Evolutionary conservation across 2,329 filamentous ascomycete species (phyloP).

Genomic region (Calonectria crousiana): DNA sequence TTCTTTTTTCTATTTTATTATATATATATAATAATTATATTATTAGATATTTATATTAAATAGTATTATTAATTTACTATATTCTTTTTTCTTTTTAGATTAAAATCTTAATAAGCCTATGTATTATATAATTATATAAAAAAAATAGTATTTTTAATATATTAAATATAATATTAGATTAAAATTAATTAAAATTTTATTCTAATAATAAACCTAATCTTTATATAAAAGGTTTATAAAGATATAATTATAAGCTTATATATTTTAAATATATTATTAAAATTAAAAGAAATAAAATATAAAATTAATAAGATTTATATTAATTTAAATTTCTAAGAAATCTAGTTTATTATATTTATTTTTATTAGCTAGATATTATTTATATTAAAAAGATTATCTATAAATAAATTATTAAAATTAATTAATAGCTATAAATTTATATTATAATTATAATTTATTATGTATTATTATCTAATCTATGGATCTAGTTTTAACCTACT

Average conservation of each 20-base stretch:
- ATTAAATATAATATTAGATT: neutral
- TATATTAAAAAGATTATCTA: slow-evolving; percentile 6
- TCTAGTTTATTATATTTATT: neutral
- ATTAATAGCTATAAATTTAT: no score
- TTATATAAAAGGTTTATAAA: neutral
- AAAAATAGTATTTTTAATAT: neutral
- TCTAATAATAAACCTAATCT: slow-evolving; percentile 14
- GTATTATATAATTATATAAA: neutral
- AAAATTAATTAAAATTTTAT: neutral
- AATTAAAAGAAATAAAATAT: neutral
- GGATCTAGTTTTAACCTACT: neutral
- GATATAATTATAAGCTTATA: neutral
- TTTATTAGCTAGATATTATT: slow-evolving; percentile 1
- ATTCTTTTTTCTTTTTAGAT: neutral
- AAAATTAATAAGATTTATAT: neutral
- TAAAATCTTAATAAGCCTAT: neutral
- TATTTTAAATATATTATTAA: slow-evolving; percentile 14
- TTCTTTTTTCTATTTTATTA: no score
- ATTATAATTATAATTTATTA: neutral
- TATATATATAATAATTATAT: neutral
- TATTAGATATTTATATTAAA: no score
- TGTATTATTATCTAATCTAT: slow-evolving; percentile 10
- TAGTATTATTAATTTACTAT: neutral
- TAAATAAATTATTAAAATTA: neutral
- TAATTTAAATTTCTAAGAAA: no score